Conservation (phyloP, 768 basidiomycete species). For the Lactifluus piperatus region DNA sequence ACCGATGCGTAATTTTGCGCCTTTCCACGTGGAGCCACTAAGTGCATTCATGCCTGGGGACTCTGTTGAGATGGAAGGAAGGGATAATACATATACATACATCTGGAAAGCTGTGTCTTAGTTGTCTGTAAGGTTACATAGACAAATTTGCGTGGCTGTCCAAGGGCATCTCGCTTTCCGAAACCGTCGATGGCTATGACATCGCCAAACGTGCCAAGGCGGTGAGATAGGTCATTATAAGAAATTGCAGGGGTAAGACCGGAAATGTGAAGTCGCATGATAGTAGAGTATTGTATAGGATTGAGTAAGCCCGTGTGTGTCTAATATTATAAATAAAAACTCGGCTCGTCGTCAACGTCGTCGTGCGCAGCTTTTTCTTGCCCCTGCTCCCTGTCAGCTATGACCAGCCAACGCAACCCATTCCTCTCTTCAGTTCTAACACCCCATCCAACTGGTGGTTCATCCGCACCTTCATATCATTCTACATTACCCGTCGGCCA, state of each 20-base stretch:
- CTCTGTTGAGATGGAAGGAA: neutral
- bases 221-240: constrained; percentile 43
- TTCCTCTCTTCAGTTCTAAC: constrained; percentile 8
- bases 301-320: too few species aligned
- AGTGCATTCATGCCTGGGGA: constrained; percentile 58
- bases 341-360: too few species aligned
- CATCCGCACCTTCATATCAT: neutral
- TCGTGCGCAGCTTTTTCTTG: too few species aligned
- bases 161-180: constrained; percentile 53
- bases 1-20: constrained; percentile 72
- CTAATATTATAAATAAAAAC: too few species aligned
- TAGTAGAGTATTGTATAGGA: constrained; percentile 21
- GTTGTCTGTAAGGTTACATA: constrained; percentile 66
- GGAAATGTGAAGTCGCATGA: constrained; percentile 65
- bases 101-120: constrained; percentile 49
- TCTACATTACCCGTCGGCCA: neutral
- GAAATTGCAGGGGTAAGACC: constrained; percentile 64
- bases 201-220: constrained; percentile 57
- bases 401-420: constrained; percentile 5
- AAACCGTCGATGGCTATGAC: constrained; percentile 66
- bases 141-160: constrained; percentile 60
- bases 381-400: neutral
- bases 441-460: constrained; percentile 8
- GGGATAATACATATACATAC: constrained; percentile 32
- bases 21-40: constrained; percentile 82